Evolutionary conservation across 2,329 filamentous ascomycete genomes (phyloP).

Genomic region (Kalmusia sp.): DNA sequence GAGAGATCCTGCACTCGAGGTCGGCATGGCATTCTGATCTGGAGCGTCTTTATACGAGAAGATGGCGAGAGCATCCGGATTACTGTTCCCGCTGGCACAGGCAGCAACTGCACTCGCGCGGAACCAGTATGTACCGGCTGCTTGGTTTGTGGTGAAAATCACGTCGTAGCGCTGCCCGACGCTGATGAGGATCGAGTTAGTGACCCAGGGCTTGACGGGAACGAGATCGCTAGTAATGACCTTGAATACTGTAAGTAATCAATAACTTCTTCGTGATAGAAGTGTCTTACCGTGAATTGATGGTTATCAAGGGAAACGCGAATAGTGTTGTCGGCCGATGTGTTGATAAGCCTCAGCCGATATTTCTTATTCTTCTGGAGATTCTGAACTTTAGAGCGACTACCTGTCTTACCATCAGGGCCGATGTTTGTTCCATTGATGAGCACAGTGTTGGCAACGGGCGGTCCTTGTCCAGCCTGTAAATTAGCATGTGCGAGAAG

Average conservation of each 20-base stretch:
- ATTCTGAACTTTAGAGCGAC: conserved; percentile 21
- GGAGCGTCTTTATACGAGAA: conserved; percentile 9
- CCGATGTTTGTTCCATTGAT: conserved; percentile 35
- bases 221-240: conserved; percentile 46
- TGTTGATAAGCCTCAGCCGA: conserved; percentile 64
- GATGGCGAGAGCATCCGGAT: conserved; percentile 25
- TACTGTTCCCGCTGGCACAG: conserved; percentile 43
- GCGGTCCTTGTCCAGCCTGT: conserved; percentile 36
- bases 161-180: conserved; percentile 55
- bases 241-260: background rate
- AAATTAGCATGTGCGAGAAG: conserved; percentile 29
- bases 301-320: conserved; percentile 45
- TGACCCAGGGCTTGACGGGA: conserved; percentile 47
- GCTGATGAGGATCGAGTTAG: conserved; percentile 45
- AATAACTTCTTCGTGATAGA: background rate
- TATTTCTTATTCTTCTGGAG: conserved; percentile 57
- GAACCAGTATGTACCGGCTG: conserved; percentile 52
- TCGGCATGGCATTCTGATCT: background rate
- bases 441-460: conserved; percentile 49
- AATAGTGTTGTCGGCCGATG: conserved; percentile 35
- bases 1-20: conserved; percentile 6
- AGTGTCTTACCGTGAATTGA: conserved; percentile 37
- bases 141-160: conserved; percentile 50
- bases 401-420: conserved; percentile 43
- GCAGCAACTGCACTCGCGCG: conserved; percentile 43